Evolutionary conservation across 2,329 filamentous ascomycete species (phyloP), one percentile per base, ranked within the genome.

Genomic region (Atkinsonella texensis): DNA sequence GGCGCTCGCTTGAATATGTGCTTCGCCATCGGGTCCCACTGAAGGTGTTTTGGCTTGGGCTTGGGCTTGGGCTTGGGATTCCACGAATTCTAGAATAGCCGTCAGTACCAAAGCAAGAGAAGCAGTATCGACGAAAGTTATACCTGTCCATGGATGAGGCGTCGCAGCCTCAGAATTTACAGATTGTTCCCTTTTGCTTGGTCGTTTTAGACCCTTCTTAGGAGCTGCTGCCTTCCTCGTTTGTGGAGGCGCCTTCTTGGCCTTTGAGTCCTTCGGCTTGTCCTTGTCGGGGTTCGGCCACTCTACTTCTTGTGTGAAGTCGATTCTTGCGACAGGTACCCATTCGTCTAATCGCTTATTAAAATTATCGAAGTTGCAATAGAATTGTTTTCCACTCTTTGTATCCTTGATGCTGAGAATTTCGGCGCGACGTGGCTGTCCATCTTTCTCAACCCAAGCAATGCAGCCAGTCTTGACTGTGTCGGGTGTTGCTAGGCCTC

Each of bases 301-400:
- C 70, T 98, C 93, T 51, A 98, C 93, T 61, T 96, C 90, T 58
- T 89, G 84, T 1, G 79, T 75, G 53, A 98, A 84, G 65, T 97
- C 89, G 58, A 98, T 88, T 38, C 93, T 81, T 38, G 80, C 76
- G 32, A 85, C 79, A 1, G 86, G 77, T 10, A 98, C 84, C 93
- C 93, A 98, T 74, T 98, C 93, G 72, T 79, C 74, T 12, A 80
- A 69, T 57, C 75, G 76, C 69, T 97, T 97, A 71, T 97, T 97
- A 79, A 96, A 97, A 63, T 95, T 94, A 64, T 95, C 89, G 66
- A 96, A 97, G 68, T 97, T 95, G 62, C 95, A 94, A 68, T 96
- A 96, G 64, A 91, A 96, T 51, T 87, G 86, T 40, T 88, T 85
- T 15, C 86, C 84, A 62, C 88, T 91, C 68, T 94, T 94, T 20